A percentile compares a stretch with the other conserved stretches of the same genome.
Evolutionary conservation across 1,139 yeast genomes (phyloP).

Genomic region (Candida sojae): DNA sequence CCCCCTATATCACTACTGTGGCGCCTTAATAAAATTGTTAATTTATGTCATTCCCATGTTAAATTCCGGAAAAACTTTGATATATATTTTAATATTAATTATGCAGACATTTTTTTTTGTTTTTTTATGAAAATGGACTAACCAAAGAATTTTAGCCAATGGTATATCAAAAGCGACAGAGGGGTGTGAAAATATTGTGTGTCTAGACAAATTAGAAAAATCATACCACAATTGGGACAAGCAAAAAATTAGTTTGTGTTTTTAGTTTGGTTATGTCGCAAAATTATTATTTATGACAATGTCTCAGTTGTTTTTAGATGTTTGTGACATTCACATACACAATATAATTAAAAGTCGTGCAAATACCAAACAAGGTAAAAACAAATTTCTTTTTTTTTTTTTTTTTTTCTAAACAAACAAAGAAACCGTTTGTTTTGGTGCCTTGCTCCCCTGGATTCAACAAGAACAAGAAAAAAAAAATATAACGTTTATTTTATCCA

Average conservation of each 20-base stretch:
- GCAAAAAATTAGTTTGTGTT: no score
- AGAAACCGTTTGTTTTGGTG: neutral
- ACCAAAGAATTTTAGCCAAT: neutral
- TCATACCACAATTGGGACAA: neutral
- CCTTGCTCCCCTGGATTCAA: constrained; percentile 1
- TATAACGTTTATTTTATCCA: neutral
- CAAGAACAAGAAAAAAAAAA: neutral
- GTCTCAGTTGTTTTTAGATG: neutral
- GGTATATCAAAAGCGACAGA: no score
- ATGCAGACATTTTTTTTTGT: neutral
- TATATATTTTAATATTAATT: neutral
- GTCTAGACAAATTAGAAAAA: neutral
- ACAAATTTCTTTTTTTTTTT: no score
- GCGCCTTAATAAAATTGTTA: no score
- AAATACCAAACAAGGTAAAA: no score
- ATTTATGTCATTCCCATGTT: no score
- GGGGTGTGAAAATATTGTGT: no score
- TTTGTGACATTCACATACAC: neutral
- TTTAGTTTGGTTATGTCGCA: neutral
- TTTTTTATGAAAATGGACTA: neutral
- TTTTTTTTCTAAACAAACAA: no score
- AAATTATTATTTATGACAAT: neutral
- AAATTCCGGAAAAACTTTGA: neutral
- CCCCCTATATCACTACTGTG: no score
- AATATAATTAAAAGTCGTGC: neutral